Base-by-base conservation (phyloP, 352 stramenopile species). In the Pythium monospermum region DNA sequence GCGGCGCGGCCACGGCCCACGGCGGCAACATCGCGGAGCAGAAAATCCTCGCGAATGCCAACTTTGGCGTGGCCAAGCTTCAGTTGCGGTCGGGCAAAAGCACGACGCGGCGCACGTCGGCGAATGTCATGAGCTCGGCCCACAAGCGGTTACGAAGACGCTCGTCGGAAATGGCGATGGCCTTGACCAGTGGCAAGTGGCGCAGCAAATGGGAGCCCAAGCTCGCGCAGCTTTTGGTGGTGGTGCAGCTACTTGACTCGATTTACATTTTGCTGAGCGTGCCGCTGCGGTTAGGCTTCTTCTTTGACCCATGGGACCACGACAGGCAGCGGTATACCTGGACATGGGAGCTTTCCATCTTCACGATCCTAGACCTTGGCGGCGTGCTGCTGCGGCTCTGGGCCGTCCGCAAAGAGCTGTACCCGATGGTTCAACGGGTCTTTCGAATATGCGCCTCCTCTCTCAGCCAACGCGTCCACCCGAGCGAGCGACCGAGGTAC, bases 301-400 rank as follows among this genome's bases (percentile, higher is more conserved):
- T 78, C 36, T 78, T 64, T 30, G 68, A 78, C 19, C 68, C 68
- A 35, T 66, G 53, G 56, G 36, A 66, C 27, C 37, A 66, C 6
- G 8, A 16, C 3, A 35, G 13, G 5, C 11, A 36, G 15, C 46
- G 39, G 1, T 28, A 27, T 2, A 32, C 26, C n/a, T 73, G 68
- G 68, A 69, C 60, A 1, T 5, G n/a, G 4, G 38, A 19, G 30
- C 50, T 76, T 5, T 67, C 64, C 18, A 1, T 70, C 6, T 69
- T 76, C 22, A 61, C 64, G 0, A 22, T 45, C 0, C 5, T 65
- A 5, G 68, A 76, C 23, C 22, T 47, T 3, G 0, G 66, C 1
- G 39, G 49, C 18, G 44, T 47, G 21, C 5, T 61, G 19, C n/a
- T 38, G 30, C 51, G 58, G 16, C 3, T 58, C 26, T 19, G 36